Evolutionary conservation across 768 basidiomycete species (phyloP).

Genomic region (Boletus edulis): DNA sequence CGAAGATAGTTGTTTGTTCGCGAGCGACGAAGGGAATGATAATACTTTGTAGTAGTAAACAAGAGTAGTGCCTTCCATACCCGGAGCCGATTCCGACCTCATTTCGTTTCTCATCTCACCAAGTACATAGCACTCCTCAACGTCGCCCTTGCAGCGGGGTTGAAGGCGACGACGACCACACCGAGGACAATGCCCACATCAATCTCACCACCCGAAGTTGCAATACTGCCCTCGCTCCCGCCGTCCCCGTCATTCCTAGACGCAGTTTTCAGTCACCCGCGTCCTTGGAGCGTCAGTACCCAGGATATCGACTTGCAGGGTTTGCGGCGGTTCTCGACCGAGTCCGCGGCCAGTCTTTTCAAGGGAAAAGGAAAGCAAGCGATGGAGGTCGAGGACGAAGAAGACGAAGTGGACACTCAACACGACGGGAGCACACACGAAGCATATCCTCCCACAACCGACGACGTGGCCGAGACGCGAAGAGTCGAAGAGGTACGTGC

Average conservation of each 20-base stretch:
- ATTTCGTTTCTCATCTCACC: background rate
- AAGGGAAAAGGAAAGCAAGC: constrained; percentile 36
- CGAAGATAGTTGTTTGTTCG: too few relatives aligned
- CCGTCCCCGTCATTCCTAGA: constrained; percentile 39
- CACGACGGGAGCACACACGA: constrained; percentile 20
- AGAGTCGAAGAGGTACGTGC: constrained; percentile 66
- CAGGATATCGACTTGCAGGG: constrained; percentile 18
- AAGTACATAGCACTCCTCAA: background rate
- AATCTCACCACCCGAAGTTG: constrained; percentile 10
- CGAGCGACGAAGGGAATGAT: too few relatives aligned
- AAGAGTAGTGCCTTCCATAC: background rate
- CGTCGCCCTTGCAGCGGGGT: background rate
- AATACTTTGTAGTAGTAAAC: too few relatives aligned
- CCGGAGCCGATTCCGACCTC: constrained; percentile 14
- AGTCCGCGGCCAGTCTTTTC: background rate
- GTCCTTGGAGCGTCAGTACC: constrained; percentile 33
- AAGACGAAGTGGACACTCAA: constrained; percentile 24
- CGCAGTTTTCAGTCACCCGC: constrained; percentile 42
- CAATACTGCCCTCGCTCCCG: constrained; percentile 33
- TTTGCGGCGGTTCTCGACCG: constrained; percentile 20
- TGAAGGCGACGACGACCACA: constrained; percentile 14
- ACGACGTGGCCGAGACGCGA: constrained; percentile 66
- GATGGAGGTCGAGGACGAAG: constrained; percentile 13
- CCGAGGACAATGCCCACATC: constrained; percentile 17
- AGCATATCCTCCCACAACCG: constrained; percentile 64